Evolutionary conservation across 2,329 filamentous ascomycete species (phyloP), one percentile per base, ranked within the genome.

Genomic region (Diaporthe citri): DNA sequence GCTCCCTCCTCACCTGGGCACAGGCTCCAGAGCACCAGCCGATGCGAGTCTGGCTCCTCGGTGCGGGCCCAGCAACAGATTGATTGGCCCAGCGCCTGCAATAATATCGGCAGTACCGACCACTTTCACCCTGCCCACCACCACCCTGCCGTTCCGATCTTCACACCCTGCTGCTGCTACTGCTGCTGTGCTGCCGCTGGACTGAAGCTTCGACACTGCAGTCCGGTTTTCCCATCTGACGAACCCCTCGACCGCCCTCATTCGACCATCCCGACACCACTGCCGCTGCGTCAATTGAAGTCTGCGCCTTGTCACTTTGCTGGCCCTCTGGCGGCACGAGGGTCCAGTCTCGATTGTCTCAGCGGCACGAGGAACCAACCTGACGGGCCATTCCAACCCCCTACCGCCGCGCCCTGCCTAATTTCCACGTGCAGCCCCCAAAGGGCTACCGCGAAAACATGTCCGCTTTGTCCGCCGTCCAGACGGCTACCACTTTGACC

Each of bases 391-490:
- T 36, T 28, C 12, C 22, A 39, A 39, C 36, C 41, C 55, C 67
- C 52, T 62, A 43, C 59, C 36, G 39, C 36, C 57, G 46, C 57
- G 57, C 56, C 70, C 70, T 67, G 57, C 70, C 70, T 72, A 52
- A 72, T 72, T 28, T 59, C 52, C 70, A 59, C 57, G 56, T 69
- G 71, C 62, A 73, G 36, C n/a, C 46, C 34, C 46, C 64, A 17
- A 67, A 51, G 46, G 60, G n/a, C 62, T 20, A n/a, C 51, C 62
- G 75, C 77, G 77, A 76, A 78, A 70, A 79, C 77, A 90, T 90
- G 89, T 86, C 89, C 79, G 85, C 87, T 80, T 86, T 90, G 82
- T 88, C 89, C 78, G 83, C 88, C 78, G 84, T 84, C 78, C 86
- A 86, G 76, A 86, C 86, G 77, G 84, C 87, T 70, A 84, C 87